phyloP scores from a whole-genome alignment of 2,329 filamentous ascomycete species.

The Ophiosphaerella korrae region DNA sequence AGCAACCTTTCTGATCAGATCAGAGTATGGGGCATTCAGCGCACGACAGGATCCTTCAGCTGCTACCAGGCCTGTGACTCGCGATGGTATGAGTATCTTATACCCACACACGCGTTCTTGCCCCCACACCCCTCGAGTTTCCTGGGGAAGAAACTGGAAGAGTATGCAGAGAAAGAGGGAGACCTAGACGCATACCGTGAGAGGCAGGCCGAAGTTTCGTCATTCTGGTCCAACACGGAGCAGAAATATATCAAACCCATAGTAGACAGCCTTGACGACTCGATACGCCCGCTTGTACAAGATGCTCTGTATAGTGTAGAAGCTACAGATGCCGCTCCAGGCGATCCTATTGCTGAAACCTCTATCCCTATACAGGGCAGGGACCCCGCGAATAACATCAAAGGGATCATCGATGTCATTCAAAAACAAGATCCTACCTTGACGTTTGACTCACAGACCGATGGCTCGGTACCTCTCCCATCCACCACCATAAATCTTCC shows the following conservation, averaged over 20 bases:
- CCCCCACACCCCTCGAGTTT: conserved; percentile 90
- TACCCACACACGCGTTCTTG: conserved; percentile 89
- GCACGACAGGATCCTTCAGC: conserved; percentile 89
- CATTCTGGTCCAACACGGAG: conserved; percentile 84
- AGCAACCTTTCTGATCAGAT: conserved; percentile 83
- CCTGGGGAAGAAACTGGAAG: conserved; percentile 80
- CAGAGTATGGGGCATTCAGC: conserved; percentile 89
- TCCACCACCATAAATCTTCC: conserved; percentile 31
- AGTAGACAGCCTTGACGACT: conserved; percentile 64
- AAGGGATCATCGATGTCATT: conserved; percentile 30
- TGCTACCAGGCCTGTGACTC: conserved; percentile 96
- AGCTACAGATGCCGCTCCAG: conserved; percentile 28
- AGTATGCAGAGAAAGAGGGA: conserved; percentile 74
- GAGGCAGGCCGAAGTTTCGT: conserved; percentile 75
- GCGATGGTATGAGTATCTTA: conserved; percentile 94
- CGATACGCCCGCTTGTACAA: conserved; percentile 66
- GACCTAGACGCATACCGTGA: conserved; percentile 70
- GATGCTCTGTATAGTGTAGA: conserved; percentile 60
- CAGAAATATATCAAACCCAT: conserved; percentile 78
- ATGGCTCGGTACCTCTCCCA: conserved; percentile 36
- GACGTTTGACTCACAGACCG: conserved; percentile 33
- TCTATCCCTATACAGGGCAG: conserved; percentile 14
- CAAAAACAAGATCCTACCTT: conserved; percentile 32
- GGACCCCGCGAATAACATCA: conserved; percentile 21
- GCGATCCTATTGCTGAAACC: conserved; percentile 44